Base-by-base conservation (phyloP, 495 filamentous ascomycete genomes). In the Aspergillus baeticus region DNA sequence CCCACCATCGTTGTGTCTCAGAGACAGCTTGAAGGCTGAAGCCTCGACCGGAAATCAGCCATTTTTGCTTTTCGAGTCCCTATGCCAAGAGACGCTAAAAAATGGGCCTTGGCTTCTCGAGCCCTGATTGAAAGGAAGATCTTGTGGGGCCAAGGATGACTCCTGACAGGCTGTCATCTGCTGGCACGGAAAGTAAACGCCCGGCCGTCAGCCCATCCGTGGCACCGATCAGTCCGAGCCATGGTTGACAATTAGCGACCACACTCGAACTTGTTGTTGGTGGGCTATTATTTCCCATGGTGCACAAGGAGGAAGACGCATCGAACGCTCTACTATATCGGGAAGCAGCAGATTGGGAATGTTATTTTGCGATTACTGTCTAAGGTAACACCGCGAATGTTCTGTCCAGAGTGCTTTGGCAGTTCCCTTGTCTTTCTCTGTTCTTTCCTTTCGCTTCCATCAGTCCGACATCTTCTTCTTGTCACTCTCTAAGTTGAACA, bases 71-170 rank as follows among this genome's bases (percentile, higher is more conserved):
- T 38, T 64, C 53, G 47, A 61, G 48, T 61, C 55, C 43, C 41
- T 15, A 51, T 43, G 62, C 58, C 62, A 64, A 64, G 62, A 43
- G 18, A 18, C 48, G 57, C 62, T 60, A 59, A 50, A 38, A 35
- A 26, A 26, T 57, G 56, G 51, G 46, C 22, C 49, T 36, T 39
- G 8, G 26, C 26, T 29, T 29, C 26, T 29, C 8, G 36, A 26
- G 53, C 31, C 37, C 49, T 62, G 53, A 61, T 59, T 61, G 59
- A 45, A 54, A 38, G 59, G 52, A 59, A 51, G 50, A 10, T 21
- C 43, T 17, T 50, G 59, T 55, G 62, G 62, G 55, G 53, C 55
- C 58, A 51, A 46, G 17, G 50, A 47, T 46, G 45, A 51, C 17
- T 43, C 22, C 47, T 60, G 54, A 60, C 54, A 55, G 55, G 54